Evolutionary conservation across 2,329 filamentous ascomycete species (phyloP), one percentile per base, ranked within the genome.

Genomic region (Fusarium anguioides): DNA sequence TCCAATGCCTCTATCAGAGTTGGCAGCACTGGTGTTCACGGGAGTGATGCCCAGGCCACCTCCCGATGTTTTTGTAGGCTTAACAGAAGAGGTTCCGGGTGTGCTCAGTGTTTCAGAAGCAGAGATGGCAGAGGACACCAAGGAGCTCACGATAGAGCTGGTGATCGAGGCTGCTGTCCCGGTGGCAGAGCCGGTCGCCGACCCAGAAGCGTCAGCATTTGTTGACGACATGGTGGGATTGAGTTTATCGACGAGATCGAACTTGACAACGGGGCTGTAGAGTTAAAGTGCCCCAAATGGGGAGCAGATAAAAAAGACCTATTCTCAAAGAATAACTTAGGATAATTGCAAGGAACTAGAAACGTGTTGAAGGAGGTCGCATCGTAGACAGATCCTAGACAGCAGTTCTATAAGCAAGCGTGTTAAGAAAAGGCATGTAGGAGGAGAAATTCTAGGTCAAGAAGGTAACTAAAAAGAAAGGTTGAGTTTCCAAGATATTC

Each of bases 1-100:
- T 4, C 78, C 78, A 4, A 79, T 76, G 8, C 78, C 78, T 76
- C 83, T 74, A 77, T 82, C 74, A 75, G 84, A 69, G 71, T 84
- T 58, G 74, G 84, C 74, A 8, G 68, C 54, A 20, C 46, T 63
- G 12, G 35, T 61, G 14, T 27, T 8, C 2, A 42, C 10, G 0
- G 57, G 14, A 6, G 52, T 45, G 10, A 44, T 11, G 2, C 18
- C 31, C 2, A 37, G 4, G 2, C 23, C n/a, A 2, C 18, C 14
- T 1, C 63, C 48, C 1, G 52, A 48, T 29, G 68, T 63, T 21
- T 20, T 52, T 14, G 61, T 64, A 8, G 54, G 48, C 14, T 33
- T 10, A 5, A 26, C 24, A 5, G 60, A 57, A 8, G 54, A 4
- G 1, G 57, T 59, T 10, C 18, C 17, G 4, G 70, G 47, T 17